Conservation (phyloP, 441 rosid species). For the Geranium incanum region DNA sequence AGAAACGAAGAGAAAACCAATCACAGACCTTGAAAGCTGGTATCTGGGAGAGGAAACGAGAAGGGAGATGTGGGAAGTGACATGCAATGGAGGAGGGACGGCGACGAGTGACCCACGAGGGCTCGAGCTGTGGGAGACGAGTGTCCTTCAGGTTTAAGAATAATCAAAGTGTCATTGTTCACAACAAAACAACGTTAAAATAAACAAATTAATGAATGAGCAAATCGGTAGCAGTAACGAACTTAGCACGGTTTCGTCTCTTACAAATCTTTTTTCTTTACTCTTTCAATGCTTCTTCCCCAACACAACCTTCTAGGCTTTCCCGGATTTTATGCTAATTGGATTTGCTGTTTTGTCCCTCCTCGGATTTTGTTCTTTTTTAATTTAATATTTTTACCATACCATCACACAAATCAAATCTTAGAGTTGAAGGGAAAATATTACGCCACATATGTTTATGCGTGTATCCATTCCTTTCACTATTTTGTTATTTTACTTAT, state of each 20-base stretch:
- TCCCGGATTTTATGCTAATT: neutral
- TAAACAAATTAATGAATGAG: neutral
- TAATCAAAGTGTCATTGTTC: neutral
- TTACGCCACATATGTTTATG: no score
- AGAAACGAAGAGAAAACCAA: neutral
- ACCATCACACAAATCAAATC: no score
- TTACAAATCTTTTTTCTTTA: neutral
- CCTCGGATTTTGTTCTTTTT: neutral
- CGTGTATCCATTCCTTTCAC: no score
- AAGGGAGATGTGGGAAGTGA: neutral
- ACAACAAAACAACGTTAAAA: neutral
- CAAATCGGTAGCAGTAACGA: neutral
- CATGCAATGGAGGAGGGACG: neutral
- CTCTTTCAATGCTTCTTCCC: neutral
- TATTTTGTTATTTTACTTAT: no score
- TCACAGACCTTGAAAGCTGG: neutral
- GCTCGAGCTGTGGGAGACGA: neutral
- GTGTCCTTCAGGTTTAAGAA: neutral
- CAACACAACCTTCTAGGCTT: neutral
- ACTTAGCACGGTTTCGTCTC: neutral
- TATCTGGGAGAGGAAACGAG: neutral
- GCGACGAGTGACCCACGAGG: neutral
- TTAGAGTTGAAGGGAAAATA: no score
- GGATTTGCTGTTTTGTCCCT: neutral
- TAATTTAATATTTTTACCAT: no score